Percentiles rank a stretch among this genome's conserved stretches.
Conservation (phyloP, 371 early-diverging fungal species). For the Capillidium heterosporum region DNA sequence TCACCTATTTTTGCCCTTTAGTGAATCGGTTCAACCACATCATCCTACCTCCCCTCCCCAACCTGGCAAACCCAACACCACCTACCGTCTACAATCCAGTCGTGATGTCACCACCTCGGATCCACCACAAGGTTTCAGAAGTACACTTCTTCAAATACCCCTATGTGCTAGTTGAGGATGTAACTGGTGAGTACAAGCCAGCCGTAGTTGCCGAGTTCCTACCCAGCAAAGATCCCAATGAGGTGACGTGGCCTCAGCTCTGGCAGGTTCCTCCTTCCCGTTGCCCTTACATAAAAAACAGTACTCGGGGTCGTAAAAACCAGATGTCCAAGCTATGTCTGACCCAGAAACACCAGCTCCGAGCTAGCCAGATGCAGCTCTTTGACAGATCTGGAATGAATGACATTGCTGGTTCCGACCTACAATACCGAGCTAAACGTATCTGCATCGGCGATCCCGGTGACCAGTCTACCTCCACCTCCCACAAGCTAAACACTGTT, state of each 20-base stretch:
- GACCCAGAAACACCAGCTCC: neutral
- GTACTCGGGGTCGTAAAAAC: neutral
- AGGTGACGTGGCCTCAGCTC: conserved; percentile 16
- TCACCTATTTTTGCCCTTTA: too few species aligned
- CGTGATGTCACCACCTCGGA: neutral
- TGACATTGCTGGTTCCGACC: neutral
- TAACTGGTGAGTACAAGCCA: conserved; percentile 18
- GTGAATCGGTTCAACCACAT: too few species aligned
- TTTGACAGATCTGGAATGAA: neutral
- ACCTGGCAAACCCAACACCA: too few species aligned
- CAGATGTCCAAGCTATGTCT: neutral
- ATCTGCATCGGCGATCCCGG: too few species aligned
- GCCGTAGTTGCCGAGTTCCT: conserved; percentile 17
- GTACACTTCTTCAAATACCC: conserved; percentile 17
- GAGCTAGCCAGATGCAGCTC: neutral
- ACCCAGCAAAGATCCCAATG: conserved; percentile 6
- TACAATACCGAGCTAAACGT: neutral
- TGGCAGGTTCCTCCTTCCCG: conserved; percentile 8
- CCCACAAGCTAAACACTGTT: neutral
- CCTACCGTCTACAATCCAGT: too few species aligned
- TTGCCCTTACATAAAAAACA: neutral
- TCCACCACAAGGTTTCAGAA: conserved; percentile 9
- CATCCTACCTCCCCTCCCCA: too few species aligned
- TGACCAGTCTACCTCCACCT: neutral
- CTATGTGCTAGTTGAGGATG: conserved; percentile 20